Evolutionary conservation across 768 basidiomycete species (phyloP).

Genomic region (Glaciozyma martinii): DNA sequence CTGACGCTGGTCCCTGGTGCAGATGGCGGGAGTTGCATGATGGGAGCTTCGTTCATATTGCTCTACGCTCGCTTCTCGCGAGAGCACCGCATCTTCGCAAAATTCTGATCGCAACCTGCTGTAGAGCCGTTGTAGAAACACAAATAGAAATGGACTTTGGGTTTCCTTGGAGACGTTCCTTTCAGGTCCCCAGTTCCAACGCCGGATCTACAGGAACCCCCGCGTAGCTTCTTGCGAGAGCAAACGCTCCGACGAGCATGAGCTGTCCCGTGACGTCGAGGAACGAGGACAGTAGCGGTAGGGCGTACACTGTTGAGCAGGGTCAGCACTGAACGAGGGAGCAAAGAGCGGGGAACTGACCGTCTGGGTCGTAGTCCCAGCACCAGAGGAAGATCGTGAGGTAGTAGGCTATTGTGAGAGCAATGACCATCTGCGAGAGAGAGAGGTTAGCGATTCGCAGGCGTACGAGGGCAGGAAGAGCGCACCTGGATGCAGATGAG

Average conservation of each 20-base stretch:
- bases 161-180: too few species aligned
- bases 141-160: too few species aligned
- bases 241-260: constrained; percentile 30
- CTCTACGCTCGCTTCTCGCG: background rate
- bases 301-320: constrained; percentile 16
- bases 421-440: constrained; percentile 3
- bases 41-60: background rate
- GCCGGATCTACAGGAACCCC: background rate
- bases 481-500: constrained; percentile 21
- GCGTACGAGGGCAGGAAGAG: background rate
- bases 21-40: background rate
- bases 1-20: background rate
- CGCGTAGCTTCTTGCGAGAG: background rate
- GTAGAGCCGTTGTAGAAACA: too few species aligned
- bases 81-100: background rate
- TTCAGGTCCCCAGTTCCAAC: background rate
- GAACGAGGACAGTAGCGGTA: constrained; percentile 31
- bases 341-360: background rate
- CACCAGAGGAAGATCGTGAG: constrained; percentile 31
- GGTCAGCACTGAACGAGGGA: background rate
- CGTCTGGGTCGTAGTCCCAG: constrained; percentile 34
- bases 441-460: background rate
- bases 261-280: constrained; percentile 34
- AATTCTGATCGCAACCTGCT: background rate
- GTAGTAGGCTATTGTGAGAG: constrained; percentile 11